Evolutionary conservation across 306 rosid species (phyloP), one percentile per base, ranked within the genome.

Genomic region (Trifolium subterraneum): DNA sequence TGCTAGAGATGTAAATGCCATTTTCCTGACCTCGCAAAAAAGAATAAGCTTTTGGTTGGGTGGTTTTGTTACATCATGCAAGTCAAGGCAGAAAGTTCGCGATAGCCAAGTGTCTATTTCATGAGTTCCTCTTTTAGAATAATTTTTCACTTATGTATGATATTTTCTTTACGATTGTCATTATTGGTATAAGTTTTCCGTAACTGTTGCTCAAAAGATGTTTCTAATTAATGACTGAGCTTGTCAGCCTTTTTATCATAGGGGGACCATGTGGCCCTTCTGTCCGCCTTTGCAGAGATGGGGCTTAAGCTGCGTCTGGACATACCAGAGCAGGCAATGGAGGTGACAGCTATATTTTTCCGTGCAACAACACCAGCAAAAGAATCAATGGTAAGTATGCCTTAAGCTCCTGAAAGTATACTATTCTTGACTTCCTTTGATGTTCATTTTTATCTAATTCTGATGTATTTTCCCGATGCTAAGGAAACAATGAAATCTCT

Each of bases 241-340:
- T 38, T 73, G 78, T 70, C 42, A 80, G 47, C 61, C 68, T 50
- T 79, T 83, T 77, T 85, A 47, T 80, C 55, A 67, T 75, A 95
- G 99, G 98, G 98, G 78, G 99, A 95, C 83, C 90, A 90, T 0
- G 98, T 88, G 66, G 97, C 99, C 68, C 96, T 95, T 82, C 81
- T 95, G 72, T 95, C 99, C 13, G 94, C 99, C 75, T 92, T 95
- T 66, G 85, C 97, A 19, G 98, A 95, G 84, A 95, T 95, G 99
- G 99, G 99, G 77, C 97, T 95, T 15, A 95, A 87, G 88, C 83
- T 92, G 81, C 89, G 96, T 22, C 85, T 95, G 71, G 98, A 95
- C 85, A 44, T 95, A 72, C 99, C 99, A 36, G 99, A 95, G 80
- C 99, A 95, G 83, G 97, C 84, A 78, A 95, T 95, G 99, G 88